Percentiles rank a stretch among this genome's conserved stretches.
phyloP scores from a whole-genome alignment of 495 filamentous ascomycete genomes.

The Tuber umbilicatum region DNA sequence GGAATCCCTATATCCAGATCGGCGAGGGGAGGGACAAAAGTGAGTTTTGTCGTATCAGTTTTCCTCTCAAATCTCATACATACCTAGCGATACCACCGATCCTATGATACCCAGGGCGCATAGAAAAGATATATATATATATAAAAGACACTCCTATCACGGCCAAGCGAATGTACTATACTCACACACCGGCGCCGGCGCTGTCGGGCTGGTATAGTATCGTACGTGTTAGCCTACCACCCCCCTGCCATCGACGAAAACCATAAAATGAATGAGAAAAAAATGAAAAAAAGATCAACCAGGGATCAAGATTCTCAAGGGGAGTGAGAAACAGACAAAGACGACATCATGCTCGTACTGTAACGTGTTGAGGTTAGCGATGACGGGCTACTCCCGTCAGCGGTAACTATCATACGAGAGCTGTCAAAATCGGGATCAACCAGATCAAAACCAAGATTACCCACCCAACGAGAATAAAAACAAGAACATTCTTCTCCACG shows the following conservation, averaged over 20 bases:
- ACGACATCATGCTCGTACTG: not conserved
- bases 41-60: not conserved
- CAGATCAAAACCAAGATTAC: not conserved
- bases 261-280: not conserved
- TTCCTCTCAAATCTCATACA: not conserved
- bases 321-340: not conserved
- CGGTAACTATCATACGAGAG: not conserved
- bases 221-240: not conserved
- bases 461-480: not conserved
- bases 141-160: not conserved
- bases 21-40: not conserved
- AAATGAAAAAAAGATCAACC: not conserved
- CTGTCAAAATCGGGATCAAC: not conserved
- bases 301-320: not conserved
- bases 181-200: not conserved
- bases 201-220: not conserved
- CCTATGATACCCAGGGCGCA: not conserved
- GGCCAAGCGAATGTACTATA: not conserved
- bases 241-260: not conserved
- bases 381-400: not conserved
- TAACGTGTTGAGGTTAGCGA: not conserved
- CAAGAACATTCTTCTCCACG: not conserved
- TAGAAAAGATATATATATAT: not conserved
- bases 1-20: not conserved
- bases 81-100: not conserved